These are phyloP conservation scores for Aspergillus tamarii DNA, from an alignment of 2,329 filamentous ascomycete species.

Conservation along the genomic window DNA sequence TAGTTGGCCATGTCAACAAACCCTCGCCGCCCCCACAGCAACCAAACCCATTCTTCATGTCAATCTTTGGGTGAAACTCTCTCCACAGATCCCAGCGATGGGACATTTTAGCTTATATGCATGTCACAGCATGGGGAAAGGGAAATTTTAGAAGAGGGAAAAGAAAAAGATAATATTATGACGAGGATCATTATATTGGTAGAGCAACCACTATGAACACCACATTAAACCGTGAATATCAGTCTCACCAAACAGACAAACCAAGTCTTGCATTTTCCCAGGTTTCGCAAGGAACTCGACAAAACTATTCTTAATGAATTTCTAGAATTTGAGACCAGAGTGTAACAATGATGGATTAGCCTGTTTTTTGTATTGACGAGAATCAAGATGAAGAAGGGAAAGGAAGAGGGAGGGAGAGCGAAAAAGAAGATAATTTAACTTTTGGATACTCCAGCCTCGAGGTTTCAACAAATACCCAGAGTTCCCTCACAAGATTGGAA, in stretches of 20 bases:
- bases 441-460: not conserved
- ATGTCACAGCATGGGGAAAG: not conserved
- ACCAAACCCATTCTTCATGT: constrained; percentile 13
- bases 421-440: not conserved
- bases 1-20: constrained; percentile 25
- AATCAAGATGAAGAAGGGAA: not conserved
- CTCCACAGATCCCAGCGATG: not conserved
- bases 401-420: not conserved
- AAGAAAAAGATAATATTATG: not conserved
- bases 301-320: not conserved
- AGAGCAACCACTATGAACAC: not conserved
- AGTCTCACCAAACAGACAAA: not conserved
- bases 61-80: not conserved
- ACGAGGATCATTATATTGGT: not conserved
- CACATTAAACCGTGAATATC: not conserved
- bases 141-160: not conserved
- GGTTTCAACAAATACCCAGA: not conserved
- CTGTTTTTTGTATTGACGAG: not conserved
- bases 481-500: not conserved
- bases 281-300: not conserved
- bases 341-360: not conserved
- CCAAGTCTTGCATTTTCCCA: not conserved
- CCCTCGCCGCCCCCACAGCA: constrained; percentile 27
- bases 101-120: not conserved
- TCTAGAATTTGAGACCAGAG: not conserved